These are phyloP conservation scores for Rhazya stricta DNA, from an alignment of 257 asterid genomes.

Conservation along the genomic window DNA sequence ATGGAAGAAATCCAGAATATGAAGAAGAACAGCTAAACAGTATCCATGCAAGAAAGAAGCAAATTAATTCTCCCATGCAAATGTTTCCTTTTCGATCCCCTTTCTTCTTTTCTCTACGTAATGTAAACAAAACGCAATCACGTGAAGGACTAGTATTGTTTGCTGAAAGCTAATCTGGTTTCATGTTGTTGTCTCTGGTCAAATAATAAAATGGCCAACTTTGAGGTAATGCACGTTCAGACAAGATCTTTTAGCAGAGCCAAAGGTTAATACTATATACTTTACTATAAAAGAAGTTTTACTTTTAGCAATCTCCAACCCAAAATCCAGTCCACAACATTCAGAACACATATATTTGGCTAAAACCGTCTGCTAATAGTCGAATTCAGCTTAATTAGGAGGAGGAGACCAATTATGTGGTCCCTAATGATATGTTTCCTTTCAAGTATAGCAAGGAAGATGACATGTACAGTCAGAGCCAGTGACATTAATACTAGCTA, in stretches of 20 bases:
- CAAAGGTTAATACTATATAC: slow-evolving; percentile 4
- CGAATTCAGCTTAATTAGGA: slow-evolving; percentile 13
- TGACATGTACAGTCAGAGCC: background rate
- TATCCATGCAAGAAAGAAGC: slow-evolving; percentile 11
- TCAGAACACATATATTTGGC: slow-evolving; percentile 20
- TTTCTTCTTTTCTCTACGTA: background rate
- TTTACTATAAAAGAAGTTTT: background rate
- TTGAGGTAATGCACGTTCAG: slow-evolving; percentile 32
- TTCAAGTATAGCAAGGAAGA: slow-evolving; percentile 31
- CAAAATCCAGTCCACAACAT: slow-evolving; percentile 29
- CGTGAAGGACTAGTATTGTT: slow-evolving; percentile 17
- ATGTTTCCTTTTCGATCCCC: background rate
- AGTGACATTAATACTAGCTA: slow-evolving; percentile 13
- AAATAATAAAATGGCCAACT: slow-evolving; percentile 14
- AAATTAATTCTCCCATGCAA: slow-evolving; percentile 22
- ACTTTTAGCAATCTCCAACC: slow-evolving; percentile 2
- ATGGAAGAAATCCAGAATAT: background rate
- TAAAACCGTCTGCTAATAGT: slow-evolving; percentile 10
- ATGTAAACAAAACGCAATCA: slow-evolving; percentile 21
- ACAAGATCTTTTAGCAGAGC: slow-evolving; percentile 38
- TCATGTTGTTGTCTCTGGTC: slow-evolving; percentile 10
- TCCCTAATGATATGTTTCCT: slow-evolving; percentile 60
- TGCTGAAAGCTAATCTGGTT: slow-evolving; percentile 17
- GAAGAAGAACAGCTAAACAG: background rate
- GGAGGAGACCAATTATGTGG: slow-evolving; percentile 68